These are phyloP conservation scores for Hypseocharis bilobata DNA, from an alignment of 441 rosid genomes.

Conservation along the genomic window DNA sequence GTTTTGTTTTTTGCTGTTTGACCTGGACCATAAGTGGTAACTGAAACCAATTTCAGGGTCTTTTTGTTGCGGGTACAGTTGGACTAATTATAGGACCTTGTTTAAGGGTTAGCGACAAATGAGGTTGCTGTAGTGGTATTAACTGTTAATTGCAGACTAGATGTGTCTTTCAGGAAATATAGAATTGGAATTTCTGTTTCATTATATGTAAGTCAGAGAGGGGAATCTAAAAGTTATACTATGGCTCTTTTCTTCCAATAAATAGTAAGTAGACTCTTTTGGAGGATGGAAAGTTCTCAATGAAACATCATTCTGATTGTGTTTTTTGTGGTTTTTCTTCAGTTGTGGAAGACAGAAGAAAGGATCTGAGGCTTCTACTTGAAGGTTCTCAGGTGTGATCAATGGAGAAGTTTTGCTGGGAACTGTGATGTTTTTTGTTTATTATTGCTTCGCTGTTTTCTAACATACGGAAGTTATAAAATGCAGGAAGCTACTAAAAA, in stretches of 20 bases:
- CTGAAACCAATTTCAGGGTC: not conserved
- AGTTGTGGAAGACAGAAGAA: conserved; percentile 49
- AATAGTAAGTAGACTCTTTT: too few relatives aligned
- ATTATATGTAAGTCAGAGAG: too few relatives aligned
- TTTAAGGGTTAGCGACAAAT: not conserved
- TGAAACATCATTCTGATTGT: not conserved
- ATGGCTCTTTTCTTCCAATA: too few relatives aligned
- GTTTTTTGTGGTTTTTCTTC: conserved; percentile 4
- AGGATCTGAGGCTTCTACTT: conserved; percentile 51
- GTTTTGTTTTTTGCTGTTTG: not conserved
- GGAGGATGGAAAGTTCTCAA: too few relatives aligned
- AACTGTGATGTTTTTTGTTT: not conserved
- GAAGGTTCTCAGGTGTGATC: conserved; percentile 75
- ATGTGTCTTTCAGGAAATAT: not conserved
- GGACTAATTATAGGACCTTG: not conserved
- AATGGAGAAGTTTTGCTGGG: not conserved
- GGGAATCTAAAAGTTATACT: too few relatives aligned
- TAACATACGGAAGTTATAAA: conserved; percentile 10
- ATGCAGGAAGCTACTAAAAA: conserved; percentile 68
- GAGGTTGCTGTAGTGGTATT: not conserved
- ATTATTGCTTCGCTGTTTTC: not conserved
- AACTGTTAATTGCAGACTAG: not conserved
- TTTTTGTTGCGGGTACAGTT: not conserved
- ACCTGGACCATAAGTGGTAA: not conserved
- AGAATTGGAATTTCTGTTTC: too few relatives aligned